Evolutionary conservation across 208 protist genomes (phyloP), one percentile per base, ranked within the genome.

Genomic region (Acanthamoeba triangularis): DNA sequence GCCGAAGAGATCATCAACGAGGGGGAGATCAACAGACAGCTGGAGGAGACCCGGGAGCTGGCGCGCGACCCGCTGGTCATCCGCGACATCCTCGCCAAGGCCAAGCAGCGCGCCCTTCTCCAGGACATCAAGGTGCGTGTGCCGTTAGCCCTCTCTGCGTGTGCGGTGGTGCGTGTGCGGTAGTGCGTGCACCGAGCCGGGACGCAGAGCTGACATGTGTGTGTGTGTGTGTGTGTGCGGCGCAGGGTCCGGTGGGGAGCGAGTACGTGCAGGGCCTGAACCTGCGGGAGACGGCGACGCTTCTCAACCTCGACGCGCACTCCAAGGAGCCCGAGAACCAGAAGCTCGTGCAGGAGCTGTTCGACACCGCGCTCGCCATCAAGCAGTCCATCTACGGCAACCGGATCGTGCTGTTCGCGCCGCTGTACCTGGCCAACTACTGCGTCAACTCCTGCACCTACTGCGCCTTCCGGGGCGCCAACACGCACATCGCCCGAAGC

Each of bases 341-440:
- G 49, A 54, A 88, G 80, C 80, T 95, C 67, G 88, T 97, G 59
- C 35, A 95, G 11, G 88, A 94, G 52, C 59, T 97, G 25, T 97
- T 94, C 47, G 69, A 92, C 35, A 97, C 96, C 6, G 95, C 96
- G 18, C 74, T 97, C 16, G 63, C 37, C 23, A 97, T 97, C 78
- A 97, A 97, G 52, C 82, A 97, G 28, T 56, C 30, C 30, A 97
- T 97, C 82, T 97, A 97, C 56, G 97, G 97, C 14, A 97, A 97
- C 30, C 44, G 97, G 18, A 97, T 97, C 78, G 97, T 97, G 25
- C 52, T 97, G 11, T 97, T 97, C 49, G 97, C 97, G n/a, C 97
- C 97, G 37, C 84, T 97, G 11, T 97, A 97, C 65, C 74, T 96
- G 28, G 95, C 96, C 41, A 97, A 97, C 94, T 96, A 96, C 54